Evolutionary conservation across 176 grass and related monocot species (phyloP).

Genomic region (Carex kokanica): DNA sequence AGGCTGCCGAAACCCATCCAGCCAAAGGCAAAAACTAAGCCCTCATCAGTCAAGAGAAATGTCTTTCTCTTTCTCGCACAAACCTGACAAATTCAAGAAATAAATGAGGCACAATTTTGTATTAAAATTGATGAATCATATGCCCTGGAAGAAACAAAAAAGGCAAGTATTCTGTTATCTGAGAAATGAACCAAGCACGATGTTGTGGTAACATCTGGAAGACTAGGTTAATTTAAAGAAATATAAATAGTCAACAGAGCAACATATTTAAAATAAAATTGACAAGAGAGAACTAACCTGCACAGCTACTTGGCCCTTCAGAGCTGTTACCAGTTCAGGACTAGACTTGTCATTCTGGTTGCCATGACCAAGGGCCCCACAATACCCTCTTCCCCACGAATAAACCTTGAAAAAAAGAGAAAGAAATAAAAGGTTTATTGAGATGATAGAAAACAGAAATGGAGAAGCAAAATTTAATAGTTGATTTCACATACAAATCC

Average conservation of each 20-base stretch:
- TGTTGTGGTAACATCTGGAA: not conserved
- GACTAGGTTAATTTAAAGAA: not conserved
- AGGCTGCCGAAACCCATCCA: slow-evolving; percentile 99
- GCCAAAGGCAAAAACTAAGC: slow-evolving; percentile 84
- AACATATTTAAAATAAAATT: slow-evolving; percentile 8
- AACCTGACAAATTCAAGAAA: slow-evolving; percentile 43
- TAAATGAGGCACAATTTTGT: not conserved
- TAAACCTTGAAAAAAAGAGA: slow-evolving; percentile 62
- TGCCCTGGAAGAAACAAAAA: not conserved
- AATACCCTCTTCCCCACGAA: slow-evolving; percentile 97
- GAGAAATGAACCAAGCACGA: not conserved
- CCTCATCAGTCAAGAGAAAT: slow-evolving; percentile 82
- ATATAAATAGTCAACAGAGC: not conserved
- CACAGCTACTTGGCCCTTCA: slow-evolving; percentile 74
- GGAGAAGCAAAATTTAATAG: not conserved
- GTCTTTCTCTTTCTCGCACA: slow-evolving; percentile 97
- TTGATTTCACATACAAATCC: slow-evolving; percentile 56
- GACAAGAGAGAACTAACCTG: slow-evolving; percentile 46
- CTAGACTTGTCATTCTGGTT: slow-evolving; percentile 95
- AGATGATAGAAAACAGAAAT: slow-evolving; percentile 12
- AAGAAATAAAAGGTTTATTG: not conserved
- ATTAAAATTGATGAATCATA: not conserved
- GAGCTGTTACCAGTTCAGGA: slow-evolving; percentile 58
- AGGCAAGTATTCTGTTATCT: no score
- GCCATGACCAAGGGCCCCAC: slow-evolving; percentile 94